Conservation (phyloP, 352 stramenopile genomes). For the Phytophthora ohioensis region DNA sequence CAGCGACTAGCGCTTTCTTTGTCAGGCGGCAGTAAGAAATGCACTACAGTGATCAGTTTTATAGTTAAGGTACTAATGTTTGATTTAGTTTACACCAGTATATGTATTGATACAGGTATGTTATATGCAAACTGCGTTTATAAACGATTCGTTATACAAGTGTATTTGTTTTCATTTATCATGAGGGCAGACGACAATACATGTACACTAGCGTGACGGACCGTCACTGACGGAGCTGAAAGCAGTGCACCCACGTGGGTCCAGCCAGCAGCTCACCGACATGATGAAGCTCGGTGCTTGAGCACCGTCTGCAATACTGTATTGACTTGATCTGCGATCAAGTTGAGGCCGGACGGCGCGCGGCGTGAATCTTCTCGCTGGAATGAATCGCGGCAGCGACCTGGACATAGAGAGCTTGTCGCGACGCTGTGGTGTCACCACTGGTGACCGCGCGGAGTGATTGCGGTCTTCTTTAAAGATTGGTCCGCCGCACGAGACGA, state of each 20-base stretch:
- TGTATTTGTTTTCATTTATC: background rate
- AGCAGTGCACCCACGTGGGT: slow-evolving; percentile 7
- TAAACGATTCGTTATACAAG: background rate
- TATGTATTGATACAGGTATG: background rate
- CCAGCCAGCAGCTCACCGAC: background rate
- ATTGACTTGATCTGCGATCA: slow-evolving; percentile 24
- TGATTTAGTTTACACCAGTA: background rate
- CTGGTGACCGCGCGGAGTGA: slow-evolving; percentile 2
- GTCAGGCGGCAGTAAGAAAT: slow-evolving; percentile 12
- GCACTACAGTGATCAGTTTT: background rate
- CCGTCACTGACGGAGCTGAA: slow-evolving; percentile 4
- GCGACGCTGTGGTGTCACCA: background rate
- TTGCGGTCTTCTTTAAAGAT: slow-evolving; percentile 27
- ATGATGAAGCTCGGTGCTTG: slow-evolving; percentile 6
- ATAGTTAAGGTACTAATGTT: no score
- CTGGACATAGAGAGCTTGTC: slow-evolving; percentile 10
- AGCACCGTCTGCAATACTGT: background rate
- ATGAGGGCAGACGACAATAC: slow-evolving; percentile 4
- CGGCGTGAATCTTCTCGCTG: slow-evolving; percentile 3
- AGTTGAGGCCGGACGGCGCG: slow-evolving; percentile 12
- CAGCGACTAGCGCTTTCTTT: slow-evolving; percentile 29
- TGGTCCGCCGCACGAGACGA: slow-evolving; percentile 22
- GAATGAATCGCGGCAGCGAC: slow-evolving; percentile 1
- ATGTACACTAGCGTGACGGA: slow-evolving; percentile 1
- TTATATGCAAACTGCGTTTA: background rate